Evolutionary conservation across 2,329 filamentous ascomycete species (phyloP), one percentile per base, ranked within the genome.

Genomic region (Neopestalotiopsis sp.): DNA sequence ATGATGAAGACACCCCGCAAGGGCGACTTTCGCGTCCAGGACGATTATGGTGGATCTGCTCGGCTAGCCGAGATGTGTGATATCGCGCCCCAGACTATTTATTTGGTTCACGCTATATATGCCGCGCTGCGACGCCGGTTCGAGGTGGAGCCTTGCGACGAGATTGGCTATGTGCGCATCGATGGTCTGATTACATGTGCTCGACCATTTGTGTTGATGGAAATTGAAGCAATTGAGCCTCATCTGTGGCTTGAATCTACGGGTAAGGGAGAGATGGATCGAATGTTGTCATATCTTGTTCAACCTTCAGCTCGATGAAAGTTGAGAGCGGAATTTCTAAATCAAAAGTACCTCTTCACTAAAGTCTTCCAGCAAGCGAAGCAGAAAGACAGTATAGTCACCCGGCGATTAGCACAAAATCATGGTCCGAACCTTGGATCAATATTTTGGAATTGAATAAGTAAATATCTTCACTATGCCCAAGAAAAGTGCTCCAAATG

Each of bases 401-500:
- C 24, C 3, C 3, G 24, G 3, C 24, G 3, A 4, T 28, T 28
- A 28, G 24, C 24, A 28, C 24, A 28, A 28, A 3, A 28, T 28
- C 24, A 28, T 28, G 24, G 24, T 3, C 24, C 24, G 24, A 28
- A 28, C 24, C 0, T 4, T 4, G 24, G 4, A 28, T 28, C 24
- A 28, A 28, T 28, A 28, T 28, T 3, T 3, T 28, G 24, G 24
- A 28, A 28, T 28, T 28, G 24, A 38, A 38, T 10, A 10, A 38
- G 34, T 38, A 10, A 38, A 38, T 10, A 38, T 38, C 5, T 38
- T 38, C 10, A 7, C 34, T 38, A 38, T 59, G 57, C 57, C 57
- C 57, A 59, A 30, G 57, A 59, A 30, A 59, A 59, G 30, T 59
- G 57, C 30, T 59, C 57, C 24, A 59, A 24, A 6, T 59, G 57